Evolutionary conservation across 2,329 filamentous ascomycete species (phyloP).

Genomic region (Verticillium klebahnii): DNA sequence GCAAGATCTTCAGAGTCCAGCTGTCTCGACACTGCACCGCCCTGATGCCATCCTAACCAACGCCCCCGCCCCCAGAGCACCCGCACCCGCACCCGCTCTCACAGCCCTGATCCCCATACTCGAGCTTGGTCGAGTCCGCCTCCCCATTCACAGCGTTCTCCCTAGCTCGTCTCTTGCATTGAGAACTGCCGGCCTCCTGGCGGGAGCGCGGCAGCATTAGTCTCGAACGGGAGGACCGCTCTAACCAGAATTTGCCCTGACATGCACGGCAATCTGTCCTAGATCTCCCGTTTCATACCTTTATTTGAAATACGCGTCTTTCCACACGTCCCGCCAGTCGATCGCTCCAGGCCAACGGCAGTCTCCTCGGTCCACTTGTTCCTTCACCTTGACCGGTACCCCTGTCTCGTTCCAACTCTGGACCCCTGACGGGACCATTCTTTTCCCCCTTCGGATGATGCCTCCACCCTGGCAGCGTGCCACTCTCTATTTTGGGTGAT

Average conservation of each 20-base stretch:
- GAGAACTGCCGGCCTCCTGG: neutral
- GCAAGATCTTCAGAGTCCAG: neutral
- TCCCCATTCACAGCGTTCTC: neutral
- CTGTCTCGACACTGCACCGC: neutral
- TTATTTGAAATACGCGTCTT: neutral
- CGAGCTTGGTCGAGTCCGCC: neutral
- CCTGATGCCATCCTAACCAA: neutral
- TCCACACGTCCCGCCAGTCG: neutral
- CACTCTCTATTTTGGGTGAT: neutral
- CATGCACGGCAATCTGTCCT: neutral
- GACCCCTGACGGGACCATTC: neutral
- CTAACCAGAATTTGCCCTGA: neutral
- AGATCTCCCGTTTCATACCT: constrained; percentile 4
- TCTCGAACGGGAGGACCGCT: neutral
- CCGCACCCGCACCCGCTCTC: neutral
- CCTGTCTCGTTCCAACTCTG: neutral
- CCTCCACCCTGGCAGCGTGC: neutral
- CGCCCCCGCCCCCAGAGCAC: neutral
- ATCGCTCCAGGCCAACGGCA: neutral
- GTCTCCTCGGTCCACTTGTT: neutral
- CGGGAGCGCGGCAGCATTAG: neutral
- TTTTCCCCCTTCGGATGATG: neutral
- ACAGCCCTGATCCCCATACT: neutral
- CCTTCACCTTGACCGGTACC: neutral
- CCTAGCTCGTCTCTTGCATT: neutral